phyloP scores from a whole-genome alignment of 768 basidiomycete species.

The Termitomyces sp. region DNA sequence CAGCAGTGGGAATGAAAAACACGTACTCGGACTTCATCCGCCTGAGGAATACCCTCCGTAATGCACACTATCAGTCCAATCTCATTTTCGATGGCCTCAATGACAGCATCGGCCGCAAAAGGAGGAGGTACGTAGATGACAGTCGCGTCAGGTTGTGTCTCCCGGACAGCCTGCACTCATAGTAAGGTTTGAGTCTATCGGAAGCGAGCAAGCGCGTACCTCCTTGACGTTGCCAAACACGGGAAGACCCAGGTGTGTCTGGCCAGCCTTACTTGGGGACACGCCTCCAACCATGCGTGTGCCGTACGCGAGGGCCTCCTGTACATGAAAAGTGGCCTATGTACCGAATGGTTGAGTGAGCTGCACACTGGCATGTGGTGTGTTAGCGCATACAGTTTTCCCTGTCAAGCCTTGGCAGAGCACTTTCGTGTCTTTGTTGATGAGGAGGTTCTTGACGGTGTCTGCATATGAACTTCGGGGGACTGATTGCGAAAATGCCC shows the following conservation, averaged over 20 bases:
- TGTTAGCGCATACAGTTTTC: conserved; percentile 67
- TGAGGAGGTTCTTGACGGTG: conserved; percentile 85
- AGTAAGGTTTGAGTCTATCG: background rate
- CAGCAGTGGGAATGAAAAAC: background rate
- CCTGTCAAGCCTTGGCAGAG: conserved; percentile 90
- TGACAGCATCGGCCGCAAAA: conserved; percentile 91
- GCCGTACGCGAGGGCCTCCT: conserved; percentile 89
- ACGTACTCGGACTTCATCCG: conserved; percentile 87
- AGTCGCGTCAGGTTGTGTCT: conserved; percentile 86
- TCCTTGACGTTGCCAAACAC: conserved; percentile 91
- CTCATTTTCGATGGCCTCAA: conserved; percentile 98
- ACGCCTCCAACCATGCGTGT: conserved; percentile 98
- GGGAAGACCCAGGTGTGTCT: conserved; percentile 91
- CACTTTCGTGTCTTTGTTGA: conserved; percentile 94
- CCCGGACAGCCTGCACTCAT: conserved; percentile 67
- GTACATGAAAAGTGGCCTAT: conserved; percentile 95
- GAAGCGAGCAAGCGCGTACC: conserved; percentile 35
- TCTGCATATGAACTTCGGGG: conserved; percentile 77
- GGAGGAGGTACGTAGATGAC: conserved; percentile 99
- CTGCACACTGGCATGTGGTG: background rate
- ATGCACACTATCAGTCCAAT: conserved; percentile 97
- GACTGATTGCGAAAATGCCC: conserved; percentile 78
- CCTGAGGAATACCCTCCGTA: conserved; percentile 97
- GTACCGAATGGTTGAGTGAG: background rate
- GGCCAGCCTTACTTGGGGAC: conserved; percentile 93